phyloP scores from a whole-genome alignment of 2,329 filamentous ascomycete genomes.

The Claviceps monticola region DNA sequence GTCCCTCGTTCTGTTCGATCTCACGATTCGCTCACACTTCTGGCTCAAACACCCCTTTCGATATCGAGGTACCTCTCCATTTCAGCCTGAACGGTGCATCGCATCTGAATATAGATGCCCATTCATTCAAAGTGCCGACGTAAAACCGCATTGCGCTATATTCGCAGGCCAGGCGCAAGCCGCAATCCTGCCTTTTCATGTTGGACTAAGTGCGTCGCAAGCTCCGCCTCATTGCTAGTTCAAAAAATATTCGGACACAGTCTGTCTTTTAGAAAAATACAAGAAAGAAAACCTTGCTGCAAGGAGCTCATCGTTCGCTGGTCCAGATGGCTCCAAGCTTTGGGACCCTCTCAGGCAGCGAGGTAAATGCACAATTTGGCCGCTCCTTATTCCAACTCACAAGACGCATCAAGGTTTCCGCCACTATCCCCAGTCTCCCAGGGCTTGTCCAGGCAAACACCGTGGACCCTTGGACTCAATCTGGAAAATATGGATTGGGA shows the following conservation, averaged over 20 bases:
- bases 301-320: conserved; percentile 2
- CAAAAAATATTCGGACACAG: not conserved
- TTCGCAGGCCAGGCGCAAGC: not conserved
- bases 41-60: not conserved
- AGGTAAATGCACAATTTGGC: conserved; percentile 20
- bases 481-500: conserved; percentile 73
- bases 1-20: not conserved
- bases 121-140: not conserved
- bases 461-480: conserved; percentile 65
- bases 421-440: conserved; percentile 44
- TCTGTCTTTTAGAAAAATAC: not conserved
- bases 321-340: conserved; percentile 28
- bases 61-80: not conserved
- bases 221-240: conserved; percentile 3
- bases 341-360: conserved; percentile 16
- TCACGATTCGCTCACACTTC: not conserved
- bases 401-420: conserved; percentile 46
- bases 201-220: not conserved
- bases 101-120: not conserved
- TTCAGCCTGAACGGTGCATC: not conserved
- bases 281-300: too few relatives aligned
- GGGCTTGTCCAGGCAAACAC: conserved; percentile 48
- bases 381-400: conserved; percentile 24
- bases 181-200: not conserved
- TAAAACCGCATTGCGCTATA: not conserved